Conservation (phyloP, 306 rosid species). For the Elaeagnus macrophylla region DNA sequence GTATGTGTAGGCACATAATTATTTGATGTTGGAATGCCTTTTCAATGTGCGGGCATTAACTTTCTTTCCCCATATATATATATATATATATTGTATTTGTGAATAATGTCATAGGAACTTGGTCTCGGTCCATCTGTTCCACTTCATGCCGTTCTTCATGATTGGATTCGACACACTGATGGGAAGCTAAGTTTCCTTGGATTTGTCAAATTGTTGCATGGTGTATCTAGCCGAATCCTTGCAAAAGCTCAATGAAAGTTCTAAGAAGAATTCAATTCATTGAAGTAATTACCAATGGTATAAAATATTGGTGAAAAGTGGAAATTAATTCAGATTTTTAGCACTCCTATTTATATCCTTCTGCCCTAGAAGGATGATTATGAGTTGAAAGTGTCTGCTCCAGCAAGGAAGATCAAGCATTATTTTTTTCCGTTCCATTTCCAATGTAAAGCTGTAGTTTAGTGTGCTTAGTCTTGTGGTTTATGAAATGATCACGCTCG, state of each 20-base stretch:
- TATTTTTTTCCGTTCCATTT: slow-evolving; percentile 12
- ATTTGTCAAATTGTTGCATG: slow-evolving; percentile 72
- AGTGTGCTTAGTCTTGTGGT: slow-evolving; percentile 24
- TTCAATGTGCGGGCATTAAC: neutral
- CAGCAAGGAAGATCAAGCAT: slow-evolving; percentile 13
- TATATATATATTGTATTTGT: neutral
- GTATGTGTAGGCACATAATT: slow-evolving; percentile 27
- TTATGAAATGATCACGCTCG: slow-evolving; percentile 21
- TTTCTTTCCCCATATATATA: neutral
- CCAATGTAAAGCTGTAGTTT: slow-evolving; percentile 55
- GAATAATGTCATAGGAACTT: slow-evolving; percentile 45
- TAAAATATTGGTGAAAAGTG: no score
- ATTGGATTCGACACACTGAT: slow-evolving; percentile 81
- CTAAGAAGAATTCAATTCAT: no score
- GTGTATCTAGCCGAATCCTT: slow-evolving; percentile 47
- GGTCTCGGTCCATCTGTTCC: slow-evolving; percentile 80
- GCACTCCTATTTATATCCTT: no score
- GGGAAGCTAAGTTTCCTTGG: slow-evolving; percentile 88
- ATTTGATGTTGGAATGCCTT: neutral
- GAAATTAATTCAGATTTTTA: no score
- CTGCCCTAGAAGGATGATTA: neutral
- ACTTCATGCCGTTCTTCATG: slow-evolving; percentile 81
- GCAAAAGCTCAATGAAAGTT: slow-evolving; percentile 33
- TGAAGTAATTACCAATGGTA: no score
- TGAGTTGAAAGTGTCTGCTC: slow-evolving; percentile 24